Base-by-base conservation (phyloP, 208 protist species). In the Tritrichomonas musculus region DNA sequence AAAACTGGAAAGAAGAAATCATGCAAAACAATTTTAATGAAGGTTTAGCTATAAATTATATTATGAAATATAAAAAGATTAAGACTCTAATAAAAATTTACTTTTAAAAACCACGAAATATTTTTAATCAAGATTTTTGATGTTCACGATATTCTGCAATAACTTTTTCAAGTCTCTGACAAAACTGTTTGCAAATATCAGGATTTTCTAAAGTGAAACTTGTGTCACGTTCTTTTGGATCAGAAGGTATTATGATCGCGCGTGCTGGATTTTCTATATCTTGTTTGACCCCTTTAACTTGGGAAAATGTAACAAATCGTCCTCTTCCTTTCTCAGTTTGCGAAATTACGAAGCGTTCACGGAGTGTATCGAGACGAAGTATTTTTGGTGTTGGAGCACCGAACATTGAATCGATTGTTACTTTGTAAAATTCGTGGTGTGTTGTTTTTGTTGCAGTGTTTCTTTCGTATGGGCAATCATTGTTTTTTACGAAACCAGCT, bases 241-340 rank as follows among this genome's bases (percentile, higher is more conserved):
- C 73, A 27, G 47, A 20, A 50, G 33, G 73, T 8, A 25, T 47
- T 0, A 82, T 39, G 11, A 39, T 50, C 0, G 49, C 41, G 27
- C 30, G 73, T 0, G 41, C 3, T 50, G 73, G 11, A 50, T 44
- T 30, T 11, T 9, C 27, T 30, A n/a, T 39, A 50, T 82, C 73
- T 50, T 30, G 33, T 17, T 47, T 39, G 17, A 82, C 41, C 30
- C 27, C 20, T 82, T 82, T 82, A 20, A 82, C 50, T 11, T 82
- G 39, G 1, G 33, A 53, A 39, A 82, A 82, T 14, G 33, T 9
- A 25, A 82, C 30, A 20, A 20, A 82, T 47, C 30, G 33, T 50
- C 73, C 73, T 82, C 73, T 82, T 49, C 73, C 73, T 82, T 82
- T 82, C 50, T 82, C 39, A 50, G 73, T 50, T n/a, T 82, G 20